Conservation (phyloP, 106 monocot genomes). For the Vanilla planifolia region DNA sequence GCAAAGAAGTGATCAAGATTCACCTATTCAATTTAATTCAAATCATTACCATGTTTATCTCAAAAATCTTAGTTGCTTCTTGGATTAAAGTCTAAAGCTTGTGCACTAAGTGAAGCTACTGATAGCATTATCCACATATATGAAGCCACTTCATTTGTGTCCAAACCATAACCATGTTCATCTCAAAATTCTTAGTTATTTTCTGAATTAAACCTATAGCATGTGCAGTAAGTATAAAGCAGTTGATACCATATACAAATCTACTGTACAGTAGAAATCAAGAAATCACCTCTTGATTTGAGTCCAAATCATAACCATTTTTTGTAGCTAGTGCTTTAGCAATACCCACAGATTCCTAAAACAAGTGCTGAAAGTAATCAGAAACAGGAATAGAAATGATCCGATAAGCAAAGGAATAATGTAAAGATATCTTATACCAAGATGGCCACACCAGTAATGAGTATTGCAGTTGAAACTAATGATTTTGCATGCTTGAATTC, state of each 20-base stretch:
- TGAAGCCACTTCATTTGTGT: too few species aligned
- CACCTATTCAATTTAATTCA: too few species aligned
- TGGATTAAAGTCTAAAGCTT: too few species aligned
- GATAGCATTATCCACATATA: background rate
- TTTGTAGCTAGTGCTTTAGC: slow-evolving; percentile 99
- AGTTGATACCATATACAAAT: too few species aligned
- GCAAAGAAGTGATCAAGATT: too few species aligned
- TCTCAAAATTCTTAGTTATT: too few species aligned
- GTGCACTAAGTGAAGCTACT: too few species aligned
- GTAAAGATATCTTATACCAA: slow-evolving; percentile 42
- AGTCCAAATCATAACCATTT: slow-evolving; percentile 96
- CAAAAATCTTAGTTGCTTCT: too few species aligned
- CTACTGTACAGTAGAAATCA: background rate
- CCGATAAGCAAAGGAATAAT: slow-evolving; percentile 7
- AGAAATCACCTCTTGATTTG: slow-evolving; percentile 88
- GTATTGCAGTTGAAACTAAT: slow-evolving; percentile 81
- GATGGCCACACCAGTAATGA: slow-evolving; percentile 98
- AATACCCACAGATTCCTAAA: slow-evolving; percentile 97
- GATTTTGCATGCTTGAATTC: slow-evolving; percentile 81
- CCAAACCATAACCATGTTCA: too few species aligned
- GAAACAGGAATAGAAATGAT: slow-evolving; percentile 6
- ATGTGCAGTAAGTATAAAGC: too few species aligned
- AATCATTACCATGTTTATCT: too few species aligned
- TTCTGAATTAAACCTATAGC: too few species aligned
- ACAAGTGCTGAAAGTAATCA: slow-evolving; percentile 1